Evolutionary conservation across 2,329 filamentous ascomycete species (phyloP), one percentile per base, ranked within the genome.

Genomic region (Xylaria sp.): DNA sequence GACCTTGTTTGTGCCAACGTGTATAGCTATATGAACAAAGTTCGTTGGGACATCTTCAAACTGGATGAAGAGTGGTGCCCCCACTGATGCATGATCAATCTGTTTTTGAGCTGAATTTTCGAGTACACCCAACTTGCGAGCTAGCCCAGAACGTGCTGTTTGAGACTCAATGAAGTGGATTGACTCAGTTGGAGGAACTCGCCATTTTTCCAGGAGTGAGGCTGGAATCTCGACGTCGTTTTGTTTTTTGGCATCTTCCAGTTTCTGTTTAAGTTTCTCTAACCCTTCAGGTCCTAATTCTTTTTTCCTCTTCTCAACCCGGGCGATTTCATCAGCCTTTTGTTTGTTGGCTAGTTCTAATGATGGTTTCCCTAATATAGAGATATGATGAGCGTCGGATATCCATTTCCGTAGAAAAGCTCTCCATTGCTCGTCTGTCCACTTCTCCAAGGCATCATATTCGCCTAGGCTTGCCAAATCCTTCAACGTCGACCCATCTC

Each of bases 31-130:
- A 74, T 95, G 92, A 6, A 97, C 93, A 79, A 99, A 99, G 77
- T 93, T 97, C 68, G 93, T 97, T 1, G 92, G 91, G 16, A 98
- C 94, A 76, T 97, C 91, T 81, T 99, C 96, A 73, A 97, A 99
- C 80, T 99, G 95, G n/a, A 99, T 86, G 80, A 98, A 99, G 2
- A 98, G 83, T 0, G 93, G 92, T n/a, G 90, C 78, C 6, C 83
- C 84, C 21, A 82, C 72, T 44, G 87, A 85, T 48, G 93, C 88
- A 16, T 85, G 83, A 77, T 98, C 93, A 58, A 99, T 88, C 58
- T 91, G 81, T 69, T 89, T 85, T 79, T 99, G 96, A 4, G 93
- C 88, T 3, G 86, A 79, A 72, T 93, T 95, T 35, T 90, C 82
- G 0, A 87, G 84, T 27, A 85, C 82, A 0, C 94, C 94, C 58